These are phyloP conservation scores for Blastobotrys parvus DNA, from an alignment of 805 yeast species.

Conservation along the genomic window DNA sequence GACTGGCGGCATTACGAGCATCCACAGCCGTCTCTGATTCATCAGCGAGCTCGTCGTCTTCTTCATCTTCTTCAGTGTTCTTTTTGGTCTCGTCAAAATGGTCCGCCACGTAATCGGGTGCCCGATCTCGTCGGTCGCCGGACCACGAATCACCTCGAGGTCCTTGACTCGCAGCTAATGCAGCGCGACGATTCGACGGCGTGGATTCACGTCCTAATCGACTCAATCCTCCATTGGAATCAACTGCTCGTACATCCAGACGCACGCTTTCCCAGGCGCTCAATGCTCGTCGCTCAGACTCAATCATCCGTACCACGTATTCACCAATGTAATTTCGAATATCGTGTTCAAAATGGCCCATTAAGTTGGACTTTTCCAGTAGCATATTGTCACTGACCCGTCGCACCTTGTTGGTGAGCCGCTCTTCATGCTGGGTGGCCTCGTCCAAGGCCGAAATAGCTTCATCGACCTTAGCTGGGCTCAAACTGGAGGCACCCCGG, in stretches of 20 bases:
- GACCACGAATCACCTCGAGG: conserved; percentile 50
- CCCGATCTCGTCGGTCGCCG: conserved; percentile 37
- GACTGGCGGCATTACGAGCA: conserved; percentile 74
- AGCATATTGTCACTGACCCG: conserved; percentile 82
- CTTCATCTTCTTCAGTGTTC: conserved; percentile 15
- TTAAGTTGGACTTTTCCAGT: conserved; percentile 56
- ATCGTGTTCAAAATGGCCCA: conserved; percentile 49
- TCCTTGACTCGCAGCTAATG: conserved; percentile 37
- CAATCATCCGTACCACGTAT: conserved; percentile 64
- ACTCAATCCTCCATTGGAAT: conserved; percentile 70
- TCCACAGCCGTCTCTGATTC: conserved; percentile 43
- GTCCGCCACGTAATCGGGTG: conserved; percentile 6
- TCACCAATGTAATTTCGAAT: conserved; percentile 47
- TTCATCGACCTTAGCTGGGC: conserved; percentile 85
- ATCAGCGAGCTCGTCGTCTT: conserved; percentile 16
- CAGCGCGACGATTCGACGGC: conserved; percentile 26
- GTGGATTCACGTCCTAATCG: conserved; percentile 69
- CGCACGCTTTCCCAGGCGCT: conserved; percentile 64
- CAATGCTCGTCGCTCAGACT: conserved; percentile 75
- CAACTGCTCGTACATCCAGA: conserved; percentile 64
- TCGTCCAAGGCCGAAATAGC: conserved; percentile 72
- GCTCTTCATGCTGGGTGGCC: conserved; percentile 69
- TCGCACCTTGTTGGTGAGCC: conserved; percentile 65
- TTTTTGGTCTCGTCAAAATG: neutral
- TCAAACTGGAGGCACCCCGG: conserved; percentile 65